Conservation (phyloP, 2,329 filamentous ascomycete species). For the Cladophialophora immunda region DNA sequence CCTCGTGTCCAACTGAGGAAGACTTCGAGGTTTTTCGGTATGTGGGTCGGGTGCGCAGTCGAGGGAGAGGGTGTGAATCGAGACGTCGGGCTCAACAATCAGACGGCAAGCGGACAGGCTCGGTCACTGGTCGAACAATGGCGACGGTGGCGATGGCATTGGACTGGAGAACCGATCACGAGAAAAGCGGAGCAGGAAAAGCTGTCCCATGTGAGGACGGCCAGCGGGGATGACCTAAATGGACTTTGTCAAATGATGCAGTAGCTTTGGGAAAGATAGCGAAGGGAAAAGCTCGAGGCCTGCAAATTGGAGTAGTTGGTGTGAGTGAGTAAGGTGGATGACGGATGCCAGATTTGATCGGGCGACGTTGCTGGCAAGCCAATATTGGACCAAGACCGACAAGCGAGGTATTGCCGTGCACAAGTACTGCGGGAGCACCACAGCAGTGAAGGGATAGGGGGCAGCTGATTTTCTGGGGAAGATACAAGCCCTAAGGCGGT, state of each 20-base stretch:
- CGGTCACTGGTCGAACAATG: constrained; percentile 30
- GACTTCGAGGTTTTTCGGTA: constrained; percentile 20
- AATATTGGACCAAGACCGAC: not conserved
- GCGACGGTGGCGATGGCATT: constrained; percentile 17
- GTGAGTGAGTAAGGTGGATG: constrained; percentile 10
- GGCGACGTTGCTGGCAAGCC: not conserved
- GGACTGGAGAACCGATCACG: constrained; percentile 21
- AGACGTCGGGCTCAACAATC: constrained; percentile 22
- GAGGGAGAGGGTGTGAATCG: constrained; percentile 15
- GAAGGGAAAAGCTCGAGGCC: not conserved
- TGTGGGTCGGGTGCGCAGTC: constrained; percentile 29
- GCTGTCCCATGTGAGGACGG: constrained; percentile 13
- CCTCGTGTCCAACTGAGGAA: constrained; percentile 23
- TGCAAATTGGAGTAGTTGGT: constrained; percentile 4
- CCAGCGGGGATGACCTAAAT: constrained; percentile 1
- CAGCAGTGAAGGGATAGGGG: not conserved
- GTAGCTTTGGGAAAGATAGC: constrained; percentile 12
- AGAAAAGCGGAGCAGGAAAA: constrained; percentile 28
- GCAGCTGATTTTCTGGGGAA: constrained; percentile 15
- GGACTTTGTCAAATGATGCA: constrained; percentile 21
- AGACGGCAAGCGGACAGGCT: constrained; percentile 18
- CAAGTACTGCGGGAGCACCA: no score
- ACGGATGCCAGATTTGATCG: constrained; percentile 6
- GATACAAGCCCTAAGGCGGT: not conserved
- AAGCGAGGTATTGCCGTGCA: not conserved